Evolutionary conservation across 345 rosid genomes (phyloP).

Genomic region (Linum trigynum): DNA sequence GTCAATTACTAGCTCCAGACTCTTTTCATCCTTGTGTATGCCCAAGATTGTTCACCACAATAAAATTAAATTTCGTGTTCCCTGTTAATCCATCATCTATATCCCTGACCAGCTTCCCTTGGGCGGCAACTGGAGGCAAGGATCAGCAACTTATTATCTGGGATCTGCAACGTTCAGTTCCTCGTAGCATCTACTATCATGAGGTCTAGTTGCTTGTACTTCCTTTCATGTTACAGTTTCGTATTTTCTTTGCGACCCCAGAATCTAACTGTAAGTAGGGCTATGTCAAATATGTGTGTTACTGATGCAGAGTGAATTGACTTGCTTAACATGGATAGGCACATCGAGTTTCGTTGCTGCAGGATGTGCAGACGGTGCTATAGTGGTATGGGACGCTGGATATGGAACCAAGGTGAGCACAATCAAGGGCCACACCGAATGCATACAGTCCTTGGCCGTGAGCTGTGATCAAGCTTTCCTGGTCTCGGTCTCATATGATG

Average conservation of each 20-base stretch:
- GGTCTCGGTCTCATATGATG: slow-evolving; percentile 61
- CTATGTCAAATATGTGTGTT: not conserved
- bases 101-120: slow-evolving; percentile 33
- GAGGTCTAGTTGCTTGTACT: slow-evolving; percentile 34
- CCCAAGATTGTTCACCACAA: not conserved
- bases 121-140: slow-evolving; percentile 87
- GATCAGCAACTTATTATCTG: slow-evolving; percentile 75
- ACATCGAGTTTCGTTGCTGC: slow-evolving; percentile 55
- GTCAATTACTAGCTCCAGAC: not conserved
- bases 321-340: slow-evolving; percentile 77
- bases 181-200: slow-evolving; percentile 60
- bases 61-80: not conserved
- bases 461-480: slow-evolving; percentile 43
- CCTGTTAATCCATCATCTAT: not conserved
- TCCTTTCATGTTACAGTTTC: not conserved
- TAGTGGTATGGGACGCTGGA: slow-evolving; percentile 72
- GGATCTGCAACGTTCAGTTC: slow-evolving; percentile 65
- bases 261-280: not conserved
- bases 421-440: slow-evolving; percentile 54
- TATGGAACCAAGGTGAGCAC: slow-evolving; percentile 57
- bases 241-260: not conserved
- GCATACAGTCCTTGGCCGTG: slow-evolving; percentile 47
- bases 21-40: not conserved
- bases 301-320: slow-evolving; percentile 53
- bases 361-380: slow-evolving; percentile 67